phyloP scores from a whole-genome alignment of 1,284 basidiomycete genomes.

The Ceratobasidium theobromae region DNA sequence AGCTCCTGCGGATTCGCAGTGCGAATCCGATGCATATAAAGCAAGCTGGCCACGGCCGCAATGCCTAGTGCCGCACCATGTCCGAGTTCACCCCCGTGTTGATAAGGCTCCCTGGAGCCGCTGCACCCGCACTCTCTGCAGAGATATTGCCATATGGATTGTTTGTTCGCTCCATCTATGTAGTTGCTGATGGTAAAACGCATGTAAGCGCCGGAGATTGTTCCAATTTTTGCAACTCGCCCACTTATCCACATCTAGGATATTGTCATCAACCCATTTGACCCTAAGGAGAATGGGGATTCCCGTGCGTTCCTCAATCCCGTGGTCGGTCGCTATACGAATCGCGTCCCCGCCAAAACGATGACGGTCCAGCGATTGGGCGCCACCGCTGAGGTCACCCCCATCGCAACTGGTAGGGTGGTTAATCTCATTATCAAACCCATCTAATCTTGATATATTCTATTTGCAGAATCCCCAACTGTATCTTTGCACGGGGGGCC shows the following conservation, averaged over 20 bases:
- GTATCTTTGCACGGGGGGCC: conserved; percentile 73
- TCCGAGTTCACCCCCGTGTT: conserved; percentile 28
- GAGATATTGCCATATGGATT: conserved; percentile 50
- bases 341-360: conserved; percentile 63
- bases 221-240: neutral
- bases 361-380: conserved; percentile 58
- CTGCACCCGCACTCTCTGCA: conserved; percentile 31
- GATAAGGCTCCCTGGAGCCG: conserved; percentile 21
- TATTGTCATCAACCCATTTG: conserved; percentile 69
- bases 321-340: conserved; percentile 68
- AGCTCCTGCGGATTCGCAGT: neutral
- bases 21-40: conserved; percentile 7
- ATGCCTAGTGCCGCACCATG: neutral
- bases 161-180: conserved; percentile 63
- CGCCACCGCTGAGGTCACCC: conserved; percentile 51
- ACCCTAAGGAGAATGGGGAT: conserved; percentile 55
- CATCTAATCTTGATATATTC: conserved; percentile 7
- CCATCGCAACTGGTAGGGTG: conserved; percentile 55
- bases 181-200: conserved; percentile 64
- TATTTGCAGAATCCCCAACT: conserved; percentile 52
- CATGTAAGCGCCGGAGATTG: conserved; percentile 36
- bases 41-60: neutral
- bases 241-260: conserved; percentile 50
- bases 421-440: neutral
- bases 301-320: conserved; percentile 59